phyloP scores from a whole-genome alignment of 1,139 yeast genomes.

The Pichia kudriavzevii region DNA sequence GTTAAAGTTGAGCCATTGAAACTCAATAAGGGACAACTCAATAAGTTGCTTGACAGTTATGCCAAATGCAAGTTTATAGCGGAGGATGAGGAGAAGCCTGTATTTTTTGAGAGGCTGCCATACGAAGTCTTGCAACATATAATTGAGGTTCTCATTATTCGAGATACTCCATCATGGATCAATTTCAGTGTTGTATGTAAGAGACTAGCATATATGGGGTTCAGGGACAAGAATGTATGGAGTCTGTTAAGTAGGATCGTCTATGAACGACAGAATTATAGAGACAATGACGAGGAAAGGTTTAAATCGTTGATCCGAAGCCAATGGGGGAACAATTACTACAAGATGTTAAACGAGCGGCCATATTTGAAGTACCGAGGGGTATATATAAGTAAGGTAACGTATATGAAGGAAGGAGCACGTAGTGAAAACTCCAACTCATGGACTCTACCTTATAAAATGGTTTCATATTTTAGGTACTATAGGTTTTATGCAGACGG shows the following conservation, averaged over 20 bases:
- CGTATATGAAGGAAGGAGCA: constrained; percentile 76
- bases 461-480: constrained; percentile 84
- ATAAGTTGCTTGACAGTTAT: constrained; percentile 28
- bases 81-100: constrained; percentile 36
- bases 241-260: constrained; percentile 43
- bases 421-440: constrained; percentile 55
- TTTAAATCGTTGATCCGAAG: constrained; percentile 31
- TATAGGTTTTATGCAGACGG: constrained; percentile 79
- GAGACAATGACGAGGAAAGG: constrained; percentile 25
- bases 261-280: constrained; percentile 51
- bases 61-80: constrained; percentile 31
- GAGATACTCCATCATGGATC: constrained; percentile 62
- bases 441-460: constrained; percentile 72
- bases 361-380: constrained; percentile 81
- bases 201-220: constrained; percentile 54
- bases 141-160: constrained; percentile 41
- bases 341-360: constrained; percentile 42
- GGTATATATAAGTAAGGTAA: constrained; percentile 76
- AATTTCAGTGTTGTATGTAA: constrained; percentile 56
- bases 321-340: constrained; percentile 43
- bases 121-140: constrained; percentile 56
- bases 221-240: constrained; percentile 50
- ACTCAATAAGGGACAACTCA: constrained; percentile 34
- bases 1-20: too few relatives aligned
- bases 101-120: constrained; percentile 53